Conservation (phyloP, 1,139 yeast species). For the Magnusiomyces magnusii region DNA sequence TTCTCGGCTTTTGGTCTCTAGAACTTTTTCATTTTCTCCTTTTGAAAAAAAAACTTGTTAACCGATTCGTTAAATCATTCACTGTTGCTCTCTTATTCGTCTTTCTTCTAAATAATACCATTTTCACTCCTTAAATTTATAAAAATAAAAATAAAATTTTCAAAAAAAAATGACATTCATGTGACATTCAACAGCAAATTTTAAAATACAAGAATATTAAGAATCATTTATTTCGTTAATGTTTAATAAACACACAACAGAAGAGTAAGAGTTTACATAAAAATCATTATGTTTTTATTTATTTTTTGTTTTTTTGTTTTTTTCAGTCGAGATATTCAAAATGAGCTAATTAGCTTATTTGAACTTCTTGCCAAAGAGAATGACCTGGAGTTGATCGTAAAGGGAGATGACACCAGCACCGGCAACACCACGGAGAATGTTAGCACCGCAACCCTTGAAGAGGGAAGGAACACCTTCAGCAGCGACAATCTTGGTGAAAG, state of each 20-base stretch:
- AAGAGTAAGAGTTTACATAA: neutral
- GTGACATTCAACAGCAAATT: neutral
- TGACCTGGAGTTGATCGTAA: conserved; percentile 70
- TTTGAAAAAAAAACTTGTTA: neutral
- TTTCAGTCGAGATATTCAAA: neutral
- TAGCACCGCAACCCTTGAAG: conserved; percentile 85
- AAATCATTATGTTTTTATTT: neutral
- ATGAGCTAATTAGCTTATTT: conserved; percentile 37
- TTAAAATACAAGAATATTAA: neutral
- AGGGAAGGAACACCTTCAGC: conserved; percentile 64
- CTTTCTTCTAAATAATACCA: no score
- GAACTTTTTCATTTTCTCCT: neutral
- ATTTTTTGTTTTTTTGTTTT: neutral
- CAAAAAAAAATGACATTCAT: no score
- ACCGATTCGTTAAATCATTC: neutral
- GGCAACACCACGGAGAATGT: conserved; percentile 83
- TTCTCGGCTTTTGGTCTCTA: neutral
- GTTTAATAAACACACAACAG: conserved; percentile 3
- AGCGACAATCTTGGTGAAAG: conserved; percentile 61
- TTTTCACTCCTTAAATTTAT: no score
- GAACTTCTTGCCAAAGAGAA: conserved; percentile 69
- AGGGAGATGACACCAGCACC: conserved; percentile 80
- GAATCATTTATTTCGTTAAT: neutral
- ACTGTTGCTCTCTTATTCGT: no score
- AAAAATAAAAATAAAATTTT: no score